Base-by-base conservation (phyloP, 495 filamentous ascomycete genomes). In the Aspergillus kassunensis region DNA sequence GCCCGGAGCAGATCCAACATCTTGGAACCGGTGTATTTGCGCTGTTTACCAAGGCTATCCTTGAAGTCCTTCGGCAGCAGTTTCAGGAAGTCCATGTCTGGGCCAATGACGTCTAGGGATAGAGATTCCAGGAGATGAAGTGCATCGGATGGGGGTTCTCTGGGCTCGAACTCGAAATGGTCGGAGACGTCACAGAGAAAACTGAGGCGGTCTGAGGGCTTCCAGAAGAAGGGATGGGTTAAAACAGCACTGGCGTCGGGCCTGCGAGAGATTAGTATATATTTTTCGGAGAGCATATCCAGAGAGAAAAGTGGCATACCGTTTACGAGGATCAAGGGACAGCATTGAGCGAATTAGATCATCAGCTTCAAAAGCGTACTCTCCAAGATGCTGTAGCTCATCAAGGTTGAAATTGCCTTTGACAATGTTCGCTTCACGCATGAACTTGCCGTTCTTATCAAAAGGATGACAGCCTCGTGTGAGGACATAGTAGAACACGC, bases 151-250 rank as follows among this genome's bases (percentile, higher is more conserved):
- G 84, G 86, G 2, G 88, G 85, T 34, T 96, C 89, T 27, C 88
- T 82, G 3, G 83, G 81, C 65, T 97, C 92, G 49, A 89, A 86
- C 62, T 98, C 93, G 59, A 96, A 97, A 61, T 93, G 89, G 60
- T 98, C 93, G 0, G 89, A 95, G 23, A 93, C 88, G 49, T 96
- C 89, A 60, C 90, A 92, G 15, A 98, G 81, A 70, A 97, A 98
- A 24, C 79, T 81, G 20, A 97, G 83, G 13, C 90, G 83, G 58
- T 95, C 91, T 58, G 92, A 90, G 1, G 86, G 65, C 2, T 80
- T 70, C 93, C 93, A 98, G 79, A 98, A 98, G 76, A 97, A 97
- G 0, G 93, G 93, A 62, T 98, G 93, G 23, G 86, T 81, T 70
- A 96, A 80, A 53, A 97, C 88, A 43, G 88, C 72, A 44, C 71